Base-by-base conservation (phyloP, 768 basidiomycete genomes). In the Auricularia sp. region DNA sequence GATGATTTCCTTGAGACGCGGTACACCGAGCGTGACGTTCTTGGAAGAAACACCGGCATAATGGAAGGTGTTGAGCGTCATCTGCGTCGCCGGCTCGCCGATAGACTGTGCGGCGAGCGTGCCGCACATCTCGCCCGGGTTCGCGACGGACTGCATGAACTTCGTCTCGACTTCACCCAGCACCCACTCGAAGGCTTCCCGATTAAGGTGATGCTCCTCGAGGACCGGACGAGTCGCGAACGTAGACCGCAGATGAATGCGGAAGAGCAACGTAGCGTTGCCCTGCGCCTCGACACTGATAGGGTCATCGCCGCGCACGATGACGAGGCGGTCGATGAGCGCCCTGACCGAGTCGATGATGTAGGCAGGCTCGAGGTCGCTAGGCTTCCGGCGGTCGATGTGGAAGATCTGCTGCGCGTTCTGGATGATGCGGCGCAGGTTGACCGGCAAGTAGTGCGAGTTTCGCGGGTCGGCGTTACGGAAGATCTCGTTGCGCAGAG, bases 1-100 rank as follows among this genome's bases (percentile, higher is more conserved):
- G 79, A 99, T 98, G 70, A 98, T 98, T 77, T 98, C 97, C 79
- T 98, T 98, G 68, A 99, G 76, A 76, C 97, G 95, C 2, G 97
- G 97, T 1, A 99, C 97, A 87, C 97, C 97, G 66, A 98, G 92
- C 0, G 97, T 99, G 62, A 99, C 97, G 77, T 97, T 98, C 79
- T 98, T 98, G 72, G 91, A 94, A n/a, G 97, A 96, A 33, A 99
- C 97, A 88, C 97, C 97, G 67, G 97, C 97, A 74, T 98, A 98
- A 77, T 99, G 97, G 91, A 98, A 99, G 0, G 96, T 98, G 76
- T 99, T 99, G 65, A 99, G 77, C 5, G 97, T 98, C 97, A 99
- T 98, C 78, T 99, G 97, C 0, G 97, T 99, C 3, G 97, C 97
- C 0, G 97, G 97, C 80, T 98, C 97, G 75, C 97, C 97, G 69